Conservation (phyloP, 805 yeast species). For the Saccharomycopsis olivae region DNA sequence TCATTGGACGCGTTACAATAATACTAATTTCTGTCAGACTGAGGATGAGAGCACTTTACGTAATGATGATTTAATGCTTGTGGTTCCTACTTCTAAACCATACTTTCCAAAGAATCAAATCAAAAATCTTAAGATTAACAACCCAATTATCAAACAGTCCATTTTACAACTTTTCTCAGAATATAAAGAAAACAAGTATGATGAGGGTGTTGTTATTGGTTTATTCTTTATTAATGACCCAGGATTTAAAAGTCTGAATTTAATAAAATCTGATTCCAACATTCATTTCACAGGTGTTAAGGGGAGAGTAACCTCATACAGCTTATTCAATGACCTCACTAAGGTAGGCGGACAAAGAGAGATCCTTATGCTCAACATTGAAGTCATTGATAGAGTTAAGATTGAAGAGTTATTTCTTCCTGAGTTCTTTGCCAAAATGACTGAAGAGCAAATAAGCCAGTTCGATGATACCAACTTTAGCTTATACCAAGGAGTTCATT, state of each 20-base stretch:
- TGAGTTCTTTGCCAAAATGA: neutral
- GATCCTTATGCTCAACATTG: conserved; percentile 7
- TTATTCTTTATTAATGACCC: conserved; percentile 9
- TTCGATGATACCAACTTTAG: conserved; percentile 1
- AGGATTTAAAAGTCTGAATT: conserved; percentile 1
- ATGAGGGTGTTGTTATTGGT: conserved; percentile 4
- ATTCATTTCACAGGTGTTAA: conserved; percentile 13
- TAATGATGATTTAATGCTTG: conserved; percentile 5
- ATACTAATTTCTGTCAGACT: no score
- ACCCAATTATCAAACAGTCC: conserved; percentile 15
- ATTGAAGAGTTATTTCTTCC: conserved; percentile 8
- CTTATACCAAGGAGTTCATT: conserved; percentile 8
- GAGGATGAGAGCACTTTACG: no score
- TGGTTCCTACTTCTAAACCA: conserved; percentile 9
- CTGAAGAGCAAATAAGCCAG: neutral
- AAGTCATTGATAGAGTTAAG: conserved; percentile 4
- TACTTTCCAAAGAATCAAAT: conserved; percentile 12
- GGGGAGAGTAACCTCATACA: conserved; percentile 9
- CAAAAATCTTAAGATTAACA: conserved; percentile 9
- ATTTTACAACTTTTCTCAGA: conserved; percentile 8
- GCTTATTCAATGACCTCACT: conserved; percentile 1
- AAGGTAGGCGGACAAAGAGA: neutral
- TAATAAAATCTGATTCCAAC: conserved; percentile 8
- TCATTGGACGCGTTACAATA: no score
- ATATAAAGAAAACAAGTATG: neutral